Conservation (phyloP, 2,329 filamentous ascomycete species). For the Trichoderma sp. region DNA sequence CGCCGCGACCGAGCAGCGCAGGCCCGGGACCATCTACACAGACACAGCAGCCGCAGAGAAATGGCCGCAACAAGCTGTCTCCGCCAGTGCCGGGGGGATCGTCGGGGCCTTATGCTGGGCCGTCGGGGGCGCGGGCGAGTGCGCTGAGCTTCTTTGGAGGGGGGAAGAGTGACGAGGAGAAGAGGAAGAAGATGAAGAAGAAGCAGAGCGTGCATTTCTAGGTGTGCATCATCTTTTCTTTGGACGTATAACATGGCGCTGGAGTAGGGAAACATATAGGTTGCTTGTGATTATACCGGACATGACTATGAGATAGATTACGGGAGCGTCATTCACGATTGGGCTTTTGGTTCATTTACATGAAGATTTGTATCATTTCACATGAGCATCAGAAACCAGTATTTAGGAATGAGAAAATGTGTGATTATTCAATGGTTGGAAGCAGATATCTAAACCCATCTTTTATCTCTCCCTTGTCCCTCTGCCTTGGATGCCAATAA, state of each 20-base stretch:
- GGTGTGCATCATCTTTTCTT: neutral
- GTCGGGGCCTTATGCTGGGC: constrained; percentile 34
- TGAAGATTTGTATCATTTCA: neutral
- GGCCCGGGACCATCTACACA: constrained; percentile 34
- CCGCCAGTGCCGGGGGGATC: constrained; percentile 32
- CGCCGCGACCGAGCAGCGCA: constrained; percentile 52
- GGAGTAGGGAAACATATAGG: neutral
- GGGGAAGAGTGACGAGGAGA: constrained; percentile 40
- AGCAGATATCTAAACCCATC: neutral
- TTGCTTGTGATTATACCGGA: neutral
- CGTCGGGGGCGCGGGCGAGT: constrained; percentile 48
- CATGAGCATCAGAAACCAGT: neutral
- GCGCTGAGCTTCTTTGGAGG: constrained; percentile 49
- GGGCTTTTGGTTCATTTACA: neutral
- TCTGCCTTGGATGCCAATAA: neutral
- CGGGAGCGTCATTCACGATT: neutral
- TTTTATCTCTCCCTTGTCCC: neutral
- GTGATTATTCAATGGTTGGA: constrained; percentile 1
- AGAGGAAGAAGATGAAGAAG: constrained; percentile 48
- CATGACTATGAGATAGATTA: neutral
- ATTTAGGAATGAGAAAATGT: neutral
- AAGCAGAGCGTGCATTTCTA: constrained; percentile 52
- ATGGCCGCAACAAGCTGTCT: constrained; percentile 28
- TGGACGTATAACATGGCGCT: neutral
- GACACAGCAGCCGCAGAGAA: constrained; percentile 24